phyloP scores from a whole-genome alignment of 371 early-diverging fungal genomes.

The Syncephalis plumigaleata region DNA sequence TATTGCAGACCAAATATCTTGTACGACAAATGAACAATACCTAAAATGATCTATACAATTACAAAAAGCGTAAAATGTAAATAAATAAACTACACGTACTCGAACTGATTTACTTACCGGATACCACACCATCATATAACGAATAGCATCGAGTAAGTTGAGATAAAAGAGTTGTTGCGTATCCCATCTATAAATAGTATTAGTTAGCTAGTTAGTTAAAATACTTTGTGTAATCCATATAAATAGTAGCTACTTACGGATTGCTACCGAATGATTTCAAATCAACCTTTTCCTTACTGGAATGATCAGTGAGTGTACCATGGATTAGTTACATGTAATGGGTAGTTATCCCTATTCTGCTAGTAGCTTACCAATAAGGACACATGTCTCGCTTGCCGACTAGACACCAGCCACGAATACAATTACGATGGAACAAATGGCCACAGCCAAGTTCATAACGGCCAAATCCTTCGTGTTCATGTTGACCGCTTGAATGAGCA shows the following conservation, averaged over 20 bases:
- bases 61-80: not conserved
- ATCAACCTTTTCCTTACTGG: constrained; percentile 77
- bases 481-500: constrained; percentile 7
- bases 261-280: constrained; percentile 54
- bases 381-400: constrained; percentile 89
- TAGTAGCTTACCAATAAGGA: constrained; percentile 63
- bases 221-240: not conserved
- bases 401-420: constrained; percentile 89
- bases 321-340: not conserved
- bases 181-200: constrained; percentile 34
- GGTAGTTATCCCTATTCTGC: not conserved
- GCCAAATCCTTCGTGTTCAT: constrained; percentile 1
- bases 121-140: constrained; percentile 71
- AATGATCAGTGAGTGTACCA: no score
- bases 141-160: constrained; percentile 61
- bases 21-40: constrained; percentile 1
- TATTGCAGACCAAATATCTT: not conserved
- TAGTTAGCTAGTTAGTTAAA: no score
- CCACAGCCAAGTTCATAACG: constrained; percentile 33
- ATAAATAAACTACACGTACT: not conserved
- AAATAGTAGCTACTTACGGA: constrained; percentile 27
- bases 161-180: constrained; percentile 55
- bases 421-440: constrained; percentile 77
- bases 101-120: constrained; percentile 25
- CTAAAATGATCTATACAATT: not conserved